Evolutionary conservation across 2,329 filamentous ascomycete genomes (phyloP), one percentile per base, ranked within the genome.

Genomic region (Aureobasidium vineae): DNA sequence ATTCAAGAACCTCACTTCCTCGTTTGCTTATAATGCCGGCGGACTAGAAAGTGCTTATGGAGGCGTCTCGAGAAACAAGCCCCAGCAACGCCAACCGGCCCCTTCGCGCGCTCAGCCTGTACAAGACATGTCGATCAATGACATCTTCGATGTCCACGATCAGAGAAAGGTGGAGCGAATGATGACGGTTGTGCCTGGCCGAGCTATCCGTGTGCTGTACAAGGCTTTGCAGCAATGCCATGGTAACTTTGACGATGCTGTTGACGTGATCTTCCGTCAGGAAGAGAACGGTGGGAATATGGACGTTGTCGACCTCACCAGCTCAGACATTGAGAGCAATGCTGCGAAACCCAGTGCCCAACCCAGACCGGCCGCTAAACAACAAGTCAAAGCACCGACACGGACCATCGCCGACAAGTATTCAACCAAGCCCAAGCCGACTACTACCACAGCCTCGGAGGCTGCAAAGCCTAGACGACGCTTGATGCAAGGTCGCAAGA

Each of bases 231-330:
- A 81, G 1, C 70, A 72, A 19, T 81, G 80, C 63, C 81, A 79
- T 23, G 83, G 84, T 1, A 82, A 85, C 67, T 83, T 81, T 66
- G 81, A 86, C 26, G 82, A 85, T 71, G 84, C 88, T 1, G 76
- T 84, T 67, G 77, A 79, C 2, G 71, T 87, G 45, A 77, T 77
- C 2, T 73, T 74, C n/a, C 70, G 75, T 16, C 75, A 79, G 26
- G 78, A 80, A 43, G 67, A 63, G 38, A 70, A 71, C 21, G 69
- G 21, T 5, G 26, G 16, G 0, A 13, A 38, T 13, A 47, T 52
- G 47, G 57, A 66, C 15, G 19, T 66, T 33, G 68, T 74, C 13
- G 73, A 77, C 61, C 67, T 75, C 8, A 73, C 73, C n/a, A 70
- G 74, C 0, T 81, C 79, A 36, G 71, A 75, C 68, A 72, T 83